Conservation (phyloP, 78 protist species). For the Andalucia godoyi region DNA sequence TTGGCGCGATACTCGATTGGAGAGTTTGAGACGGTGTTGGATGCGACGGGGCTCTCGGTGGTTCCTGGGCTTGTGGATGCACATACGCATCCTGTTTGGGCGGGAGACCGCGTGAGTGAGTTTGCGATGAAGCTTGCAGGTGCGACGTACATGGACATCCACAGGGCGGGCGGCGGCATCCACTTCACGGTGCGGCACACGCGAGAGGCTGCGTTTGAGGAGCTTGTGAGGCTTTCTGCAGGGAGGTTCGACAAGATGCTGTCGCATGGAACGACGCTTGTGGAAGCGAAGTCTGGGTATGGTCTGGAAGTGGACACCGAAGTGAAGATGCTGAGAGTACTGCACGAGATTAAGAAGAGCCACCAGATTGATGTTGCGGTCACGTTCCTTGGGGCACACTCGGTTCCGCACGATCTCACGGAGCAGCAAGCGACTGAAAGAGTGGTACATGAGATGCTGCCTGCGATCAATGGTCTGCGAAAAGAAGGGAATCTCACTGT, state of each 20-base stretch:
- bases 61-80: constrained; percentile 74
- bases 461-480: constrained; percentile 26
- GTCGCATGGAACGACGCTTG: constrained; percentile 50
- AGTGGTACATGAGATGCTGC: constrained; percentile 47
- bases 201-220: constrained; percentile 25
- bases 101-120: constrained; percentile 4
- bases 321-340: constrained; percentile 69
- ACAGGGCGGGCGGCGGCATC: constrained; percentile 79
- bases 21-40: constrained; percentile 37
- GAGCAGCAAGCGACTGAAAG: constrained; percentile 32
- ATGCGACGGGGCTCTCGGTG: constrained; percentile 38
- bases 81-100: constrained; percentile 73
- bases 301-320: constrained; percentile 73
- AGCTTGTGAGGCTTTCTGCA: neutral
- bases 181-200: constrained; percentile 61
- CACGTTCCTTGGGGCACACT: constrained; percentile 75
- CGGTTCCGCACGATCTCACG: constrained; percentile 53
- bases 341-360: constrained; percentile 8
- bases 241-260: constrained; percentile 60
- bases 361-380: constrained; percentile 18
- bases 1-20: neutral
- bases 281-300: constrained; percentile 79
- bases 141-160: constrained; percentile 79
- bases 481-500: constrained; percentile 28
- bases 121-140: constrained; percentile 47